Evolutionary conservation across 2,329 filamentous ascomycete genomes (phyloP), one percentile per base, ranked within the genome.

Genomic region (Cladophialophora bantiana): DNA sequence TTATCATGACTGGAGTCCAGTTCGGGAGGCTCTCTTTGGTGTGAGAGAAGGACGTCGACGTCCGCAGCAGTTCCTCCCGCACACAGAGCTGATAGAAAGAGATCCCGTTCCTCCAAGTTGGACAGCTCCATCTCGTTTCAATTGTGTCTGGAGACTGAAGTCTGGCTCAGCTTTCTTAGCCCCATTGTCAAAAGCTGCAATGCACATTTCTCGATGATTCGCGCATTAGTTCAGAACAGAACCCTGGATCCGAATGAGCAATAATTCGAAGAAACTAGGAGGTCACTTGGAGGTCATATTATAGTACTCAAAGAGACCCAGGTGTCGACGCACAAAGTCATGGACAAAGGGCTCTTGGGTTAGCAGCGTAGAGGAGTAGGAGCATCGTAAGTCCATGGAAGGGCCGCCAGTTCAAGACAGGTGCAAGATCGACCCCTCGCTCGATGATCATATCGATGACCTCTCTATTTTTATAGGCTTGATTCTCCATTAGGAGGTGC

Each of bases 341-440:
- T 50, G 45, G 20, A 20, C 45, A 50, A 50, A 50, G 45, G 45
- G 45, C 45, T 31, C 45, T 50, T 26, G 45, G 45, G 20, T 20
- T 20, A 5, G 45, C 10, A 31, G 45, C 45, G 20, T 50, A 50
- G 45, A 50, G 45, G 9, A 50, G 12, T 20, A 50, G 20, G 20
- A 26, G 45, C 4, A 50, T 50, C 7, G 45, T 26, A 26, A 26
- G 45, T 50, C 9, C 7, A 12, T 31, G 3, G 20, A 2, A 31
- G 6, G 20, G 45, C 45, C 3, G 12, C 9, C 7, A 10, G 26
- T 50, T 50, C 45, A 50, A 50, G 20, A 50, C 20, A 2, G 26
- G 3, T 50, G 45, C 10, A 13, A 50, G 45, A 13, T 50, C 45
- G 45, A 50, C 45, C 5, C 45, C 45, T 26, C 45, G 45, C 7